Evolutionary conservation across 306 rosid species (phyloP), one percentile per base, ranked within the genome.

Genomic region (Prunus kanzakura): DNA sequence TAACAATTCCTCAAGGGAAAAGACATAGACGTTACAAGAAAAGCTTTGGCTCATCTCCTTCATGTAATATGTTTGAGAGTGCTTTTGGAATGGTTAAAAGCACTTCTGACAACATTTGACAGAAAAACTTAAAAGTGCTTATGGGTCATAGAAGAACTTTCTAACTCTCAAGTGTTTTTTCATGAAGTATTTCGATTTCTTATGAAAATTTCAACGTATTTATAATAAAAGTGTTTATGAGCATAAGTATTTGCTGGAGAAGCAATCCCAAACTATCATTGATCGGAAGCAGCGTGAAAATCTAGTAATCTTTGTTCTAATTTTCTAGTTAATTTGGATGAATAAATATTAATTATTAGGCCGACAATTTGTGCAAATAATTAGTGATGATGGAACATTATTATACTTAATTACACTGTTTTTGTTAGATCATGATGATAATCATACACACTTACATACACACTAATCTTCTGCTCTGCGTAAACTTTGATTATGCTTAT

Each of bases 241-340:
- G 0, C 8, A 35, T 35, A 35, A 35, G 43, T 35, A 0, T 0
- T 35, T 35, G 1, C 43, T 1, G 1, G 43, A 35, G 2, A 35
- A 35, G 0, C 2, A 35, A 0, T 35, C 7, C 2, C 43, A 35
- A 6, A 35, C 30, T 30, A 74, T 82, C 70, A 82, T 74, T 78
- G 49, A 69, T 45, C 9, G 64, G 29, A 13, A 64, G 43, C 57
- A 64, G 83, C 78, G 49, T 82, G 80, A 57, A 70, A 69, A 61
- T 78, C 67, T 38, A 32, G 86, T 25, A 49, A 64, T 82, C 74
- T 78, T 60, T 51, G 25, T 11, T 49, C 61, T 57, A 46, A 23
- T 30, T 2, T 61, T 63, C 67, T 7, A 16, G 45, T 29, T 63
- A 6, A 16, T 63, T 63, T 63, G 46, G 22, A 63, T 63, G 67